phyloP scores from a whole-genome alignment of 2,329 filamentous ascomycete species.

The Fusarium ambrosium region DNA sequence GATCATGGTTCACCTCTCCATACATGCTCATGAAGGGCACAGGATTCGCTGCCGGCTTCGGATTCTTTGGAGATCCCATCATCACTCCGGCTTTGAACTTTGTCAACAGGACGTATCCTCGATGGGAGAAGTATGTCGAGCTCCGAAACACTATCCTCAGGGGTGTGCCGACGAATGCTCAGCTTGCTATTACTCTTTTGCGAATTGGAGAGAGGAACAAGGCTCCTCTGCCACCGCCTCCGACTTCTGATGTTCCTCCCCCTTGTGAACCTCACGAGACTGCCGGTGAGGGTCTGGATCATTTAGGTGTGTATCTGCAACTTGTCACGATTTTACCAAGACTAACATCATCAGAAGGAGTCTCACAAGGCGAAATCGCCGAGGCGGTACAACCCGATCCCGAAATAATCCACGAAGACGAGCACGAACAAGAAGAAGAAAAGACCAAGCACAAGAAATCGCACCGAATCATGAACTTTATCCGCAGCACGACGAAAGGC shows the following conservation, averaged over 20 bases:
- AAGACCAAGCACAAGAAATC: conserved; percentile 62
- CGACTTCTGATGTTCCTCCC: conserved; percentile 53
- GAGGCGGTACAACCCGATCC: conserved; percentile 66
- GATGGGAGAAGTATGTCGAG: conserved; percentile 82
- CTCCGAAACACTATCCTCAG: conserved; percentile 82
- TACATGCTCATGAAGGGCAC: conserved; percentile 75
- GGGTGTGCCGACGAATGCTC: conserved; percentile 87
- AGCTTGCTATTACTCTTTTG: conserved; percentile 84
- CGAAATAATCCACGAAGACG: conserved; percentile 53
- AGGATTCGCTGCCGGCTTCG: conserved; percentile 77
- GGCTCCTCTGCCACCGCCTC: conserved; percentile 77
- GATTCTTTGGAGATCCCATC: conserved; percentile 84
- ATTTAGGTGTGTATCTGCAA: conserved; percentile 49
- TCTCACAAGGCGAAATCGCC: conserved; percentile 75
- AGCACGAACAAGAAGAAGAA: conserved; percentile 60
- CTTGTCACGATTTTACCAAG: neutral
- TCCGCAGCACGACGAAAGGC: conserved; percentile 79
- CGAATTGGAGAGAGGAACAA: conserved; percentile 86
- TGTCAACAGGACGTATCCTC: conserved; percentile 73
- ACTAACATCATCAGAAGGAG: conserved; percentile 54
- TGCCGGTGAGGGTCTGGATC: conserved; percentile 54
- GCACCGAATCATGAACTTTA: conserved; percentile 68
- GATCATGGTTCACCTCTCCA: conserved; percentile 67
- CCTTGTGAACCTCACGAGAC: conserved; percentile 59
- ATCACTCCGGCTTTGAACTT: conserved; percentile 71